phyloP scores from a whole-genome alignment of 169 alveolate genomes.

The Plasmodium berghei region DNA sequence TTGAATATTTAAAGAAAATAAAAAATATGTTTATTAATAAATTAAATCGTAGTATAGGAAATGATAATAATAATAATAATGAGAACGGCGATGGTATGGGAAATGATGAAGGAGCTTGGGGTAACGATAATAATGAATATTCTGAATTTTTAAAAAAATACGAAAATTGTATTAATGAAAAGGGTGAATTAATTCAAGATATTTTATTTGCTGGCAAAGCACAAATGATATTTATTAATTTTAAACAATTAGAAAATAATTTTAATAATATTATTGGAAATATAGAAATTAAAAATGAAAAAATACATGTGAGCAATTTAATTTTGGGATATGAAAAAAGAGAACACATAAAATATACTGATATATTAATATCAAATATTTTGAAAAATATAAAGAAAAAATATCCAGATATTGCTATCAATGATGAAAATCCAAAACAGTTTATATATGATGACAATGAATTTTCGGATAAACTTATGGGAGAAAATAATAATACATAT shows the following conservation, averaged over 20 bases:
- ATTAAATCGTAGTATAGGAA: background rate
- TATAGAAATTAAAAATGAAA: slow-evolving; percentile 59
- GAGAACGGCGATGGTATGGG: background rate
- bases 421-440: slow-evolving; percentile 69
- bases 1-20: slow-evolving; percentile 13
- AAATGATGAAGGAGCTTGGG: slow-evolving; percentile 7
- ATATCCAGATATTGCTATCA: slow-evolving; percentile 68
- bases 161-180: slow-evolving; percentile 73
- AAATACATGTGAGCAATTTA: slow-evolving; percentile 59
- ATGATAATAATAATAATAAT: background rate
- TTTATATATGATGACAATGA: slow-evolving; percentile 47
- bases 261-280: slow-evolving; percentile 49
- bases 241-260: slow-evolving; percentile 69
- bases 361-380: slow-evolving; percentile 56
- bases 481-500: background rate
- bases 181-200: slow-evolving; percentile 72
- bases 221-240: slow-evolving; percentile 74
- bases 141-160: slow-evolving; percentile 67
- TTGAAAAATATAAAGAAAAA: slow-evolving; percentile 69
- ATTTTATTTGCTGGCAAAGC: slow-evolving; percentile 59
- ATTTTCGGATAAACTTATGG: background rate
- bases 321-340: slow-evolving; percentile 65
- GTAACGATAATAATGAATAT: slow-evolving; percentile 36
- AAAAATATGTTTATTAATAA: slow-evolving; percentile 13
- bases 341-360: slow-evolving; percentile 72